Base-by-base conservation (phyloP, 192 early-diverging fungal species). In the Coemansia sp. region DNA sequence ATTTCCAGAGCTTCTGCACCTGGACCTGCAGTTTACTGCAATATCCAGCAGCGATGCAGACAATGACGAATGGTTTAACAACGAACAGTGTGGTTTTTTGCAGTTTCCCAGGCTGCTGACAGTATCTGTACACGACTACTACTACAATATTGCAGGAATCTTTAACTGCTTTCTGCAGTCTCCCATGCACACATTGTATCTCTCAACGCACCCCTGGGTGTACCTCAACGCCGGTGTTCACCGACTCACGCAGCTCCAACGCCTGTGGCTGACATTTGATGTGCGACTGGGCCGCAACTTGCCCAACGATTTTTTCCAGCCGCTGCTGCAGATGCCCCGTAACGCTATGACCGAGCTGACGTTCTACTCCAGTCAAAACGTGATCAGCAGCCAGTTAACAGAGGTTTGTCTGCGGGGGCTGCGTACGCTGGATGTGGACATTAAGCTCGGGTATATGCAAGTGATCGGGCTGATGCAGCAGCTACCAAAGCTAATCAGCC, bases 91-190 rank as follows among this genome's bases (percentile, higher is more conserved):
- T 35, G 32, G 32, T 17, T 17, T 20, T 20, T 8, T 60, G 32
- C 17, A 6, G 8, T 60, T 60, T 17, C 58, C 58, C 33, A 60
- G 37, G 35, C 35, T 60, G 7, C 36, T 8, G 14, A n/a, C n/a
- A 8, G 58, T 60, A 11, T 35, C 5, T 12, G 37, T 60, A 5
- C 35, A 60, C 58, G n/a, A 60, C 35, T 37, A 60, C 36, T 60
- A 60, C 58, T 60, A 60, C 58, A 20, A 60, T 35, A 60, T 60
- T 17, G 11, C 58, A 2, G 58, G 58, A 33, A 60, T 60, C 28
- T 36, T 60, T 17, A 2, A 4, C 35, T 32, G 33, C 7, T 36
- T 60, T 11, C 58, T 20, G 17, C 58, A 34, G 12, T 36, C 58
- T 12, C 58, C 58, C 28, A 0, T 60, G 11, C 33, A 60, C 33